Evolutionary conservation across 208 protist genomes (phyloP).

Genomic region (Acanthamoeba triangularis): DNA sequence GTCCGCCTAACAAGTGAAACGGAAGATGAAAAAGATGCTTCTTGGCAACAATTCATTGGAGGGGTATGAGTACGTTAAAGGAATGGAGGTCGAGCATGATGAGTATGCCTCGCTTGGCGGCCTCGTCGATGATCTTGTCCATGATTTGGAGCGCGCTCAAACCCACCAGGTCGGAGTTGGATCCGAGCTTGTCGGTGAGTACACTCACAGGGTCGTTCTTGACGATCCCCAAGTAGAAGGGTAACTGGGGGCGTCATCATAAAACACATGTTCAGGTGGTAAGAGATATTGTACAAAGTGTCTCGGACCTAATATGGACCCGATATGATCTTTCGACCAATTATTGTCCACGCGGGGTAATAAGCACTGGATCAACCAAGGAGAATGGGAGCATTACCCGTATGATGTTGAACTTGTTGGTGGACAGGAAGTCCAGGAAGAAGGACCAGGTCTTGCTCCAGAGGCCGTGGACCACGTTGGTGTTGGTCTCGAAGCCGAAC

Average conservation of each 20-base stretch:
- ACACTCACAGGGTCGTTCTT: constrained; percentile 73
- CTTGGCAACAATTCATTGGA: no score
- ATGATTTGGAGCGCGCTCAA: constrained; percentile 25
- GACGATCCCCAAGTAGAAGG: constrained; percentile 78
- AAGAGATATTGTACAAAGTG: no score
- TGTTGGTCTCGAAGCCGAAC: no score
- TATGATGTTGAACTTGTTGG: constrained; percentile 54
- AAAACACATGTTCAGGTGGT: no score
- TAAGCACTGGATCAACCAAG: no score
- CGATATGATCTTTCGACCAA: no score
- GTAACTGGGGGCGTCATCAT: constrained; percentile 22
- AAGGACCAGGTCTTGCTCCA: background rate
- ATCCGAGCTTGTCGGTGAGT: constrained; percentile 68
- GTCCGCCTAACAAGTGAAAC: no score
- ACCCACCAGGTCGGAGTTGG: constrained; percentile 73
- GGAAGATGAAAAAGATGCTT: no score
- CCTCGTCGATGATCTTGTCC: constrained; percentile 25
- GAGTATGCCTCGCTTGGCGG: constrained; percentile 46
- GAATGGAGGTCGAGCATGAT: constrained; percentile 66
- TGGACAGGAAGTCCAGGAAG: constrained; percentile 73
- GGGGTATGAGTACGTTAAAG: no score
- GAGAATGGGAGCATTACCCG: background rate
- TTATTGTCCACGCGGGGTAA: no score
- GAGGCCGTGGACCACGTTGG: no score
- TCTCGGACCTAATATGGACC: no score